phyloP scores from a whole-genome alignment of 129 eudicot genomes.

The Solidago caesia region DNA sequence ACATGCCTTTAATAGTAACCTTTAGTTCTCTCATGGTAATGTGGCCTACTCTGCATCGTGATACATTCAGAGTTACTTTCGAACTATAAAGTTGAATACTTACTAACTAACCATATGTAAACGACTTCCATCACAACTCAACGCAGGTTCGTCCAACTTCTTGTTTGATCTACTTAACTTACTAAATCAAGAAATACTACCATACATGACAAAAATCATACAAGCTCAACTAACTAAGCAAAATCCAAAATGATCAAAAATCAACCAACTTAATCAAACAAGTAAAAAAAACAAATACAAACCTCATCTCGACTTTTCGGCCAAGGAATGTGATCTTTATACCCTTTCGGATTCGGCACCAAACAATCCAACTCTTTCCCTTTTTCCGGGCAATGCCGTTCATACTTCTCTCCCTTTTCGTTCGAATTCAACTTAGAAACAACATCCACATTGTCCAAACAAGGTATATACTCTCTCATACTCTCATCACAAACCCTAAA shows the following conservation, averaged over 20 bases:
- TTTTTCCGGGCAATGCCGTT: constrained; percentile 68
- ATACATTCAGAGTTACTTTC: too few species aligned
- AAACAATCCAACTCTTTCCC: constrained; percentile 61
- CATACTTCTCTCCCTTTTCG: constrained; percentile 61
- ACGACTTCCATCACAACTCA: not conserved
- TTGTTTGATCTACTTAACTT: constrained; percentile 4
- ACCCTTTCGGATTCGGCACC: constrained; percentile 75
- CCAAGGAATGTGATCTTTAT: constrained; percentile 72
- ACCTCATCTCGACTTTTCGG: constrained; percentile 84
- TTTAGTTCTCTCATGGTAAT: too few species aligned
- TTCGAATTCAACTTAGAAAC: constrained; percentile 45
- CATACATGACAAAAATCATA: not conserved
- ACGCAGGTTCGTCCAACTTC: constrained; percentile 3
- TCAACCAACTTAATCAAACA: constrained; percentile 19
- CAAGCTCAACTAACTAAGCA: not conserved
- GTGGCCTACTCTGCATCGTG: too few species aligned
- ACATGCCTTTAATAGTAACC: too few species aligned
- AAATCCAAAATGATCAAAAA: not conserved
- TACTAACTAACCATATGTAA: not conserved
- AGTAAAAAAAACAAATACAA: not conserved
- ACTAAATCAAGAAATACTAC: not conserved
- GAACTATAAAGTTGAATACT: not conserved
- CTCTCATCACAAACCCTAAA: constrained; percentile 68
- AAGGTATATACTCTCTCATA: constrained; percentile 66
- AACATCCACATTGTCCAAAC: constrained; percentile 67